phyloP scores from a whole-genome alignment of 306 rosid species.

The Boehmeria nivea region DNA sequence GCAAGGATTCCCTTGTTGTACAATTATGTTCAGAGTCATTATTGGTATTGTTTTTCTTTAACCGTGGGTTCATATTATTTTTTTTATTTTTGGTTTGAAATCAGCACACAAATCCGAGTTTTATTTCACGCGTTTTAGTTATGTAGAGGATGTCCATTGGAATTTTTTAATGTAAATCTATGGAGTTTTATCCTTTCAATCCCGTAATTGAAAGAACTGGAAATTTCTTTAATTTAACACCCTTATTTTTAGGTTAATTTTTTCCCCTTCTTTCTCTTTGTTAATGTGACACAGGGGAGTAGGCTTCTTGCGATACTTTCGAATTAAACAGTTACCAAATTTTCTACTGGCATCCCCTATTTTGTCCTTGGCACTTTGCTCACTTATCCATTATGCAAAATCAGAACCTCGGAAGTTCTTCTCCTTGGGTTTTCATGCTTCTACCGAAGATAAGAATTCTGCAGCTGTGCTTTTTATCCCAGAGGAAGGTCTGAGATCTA shows the following conservation, averaged over 20 bases:
- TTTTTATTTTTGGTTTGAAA: constrained; percentile 7
- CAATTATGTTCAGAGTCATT: constrained; percentile 81
- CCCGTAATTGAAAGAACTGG: not conserved
- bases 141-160: not conserved
- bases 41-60: constrained; percentile 63
- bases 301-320: constrained; percentile 87
- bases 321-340: constrained; percentile 78
- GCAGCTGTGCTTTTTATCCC: constrained; percentile 39
- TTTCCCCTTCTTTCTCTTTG: too few species aligned
- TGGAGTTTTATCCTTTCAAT: not conserved
- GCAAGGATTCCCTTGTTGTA: constrained; percentile 74
- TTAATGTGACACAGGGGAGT: constrained; percentile 60
- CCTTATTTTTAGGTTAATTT: too few species aligned
- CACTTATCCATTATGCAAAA: constrained; percentile 66
- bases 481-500: constrained; percentile 29
- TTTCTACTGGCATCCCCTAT: constrained; percentile 84
- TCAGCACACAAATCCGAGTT: not conserved
- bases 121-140: not conserved
- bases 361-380: constrained; percentile 61
- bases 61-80: too few species aligned
- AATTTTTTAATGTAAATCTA: not conserved
- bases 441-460: constrained; percentile 41
- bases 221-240: constrained; percentile 1
- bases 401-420: constrained; percentile 56
- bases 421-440: constrained; percentile 68